Evolutionary conservation across 2,329 filamentous ascomycete genomes (phyloP), one percentile per base, ranked within the genome.

Genomic region (Neonectria hederae): DNA sequence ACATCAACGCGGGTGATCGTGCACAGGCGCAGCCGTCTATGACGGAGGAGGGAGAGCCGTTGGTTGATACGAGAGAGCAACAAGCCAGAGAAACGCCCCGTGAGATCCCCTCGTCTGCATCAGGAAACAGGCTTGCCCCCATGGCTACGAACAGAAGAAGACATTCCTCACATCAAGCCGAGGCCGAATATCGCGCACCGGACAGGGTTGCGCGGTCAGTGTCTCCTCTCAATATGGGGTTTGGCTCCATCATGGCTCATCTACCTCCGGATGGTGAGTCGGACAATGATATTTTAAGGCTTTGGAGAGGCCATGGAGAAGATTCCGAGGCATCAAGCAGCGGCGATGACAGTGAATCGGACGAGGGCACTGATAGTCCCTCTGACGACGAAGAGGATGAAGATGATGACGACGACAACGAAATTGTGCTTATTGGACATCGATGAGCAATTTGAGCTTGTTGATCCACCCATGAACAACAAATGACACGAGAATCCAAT

Each of bases 201-300:
- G 82, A 83, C 35, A 78, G 83, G 57, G 73, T 81, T 17, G 81
- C 82, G 10, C 77, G 82, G 43, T 85, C 83, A 17, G 77, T 83
- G 13, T 82, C 83, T 1, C 83, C 83, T 24, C 68, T 72, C 17
- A 75, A 69, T 19, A 64, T 72, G 46, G 69, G 69, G 6, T 66
- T 72, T 11, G 76, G 76, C 11, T 66, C 71, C 3, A 70, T 74
- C 17, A 63, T 73, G 48, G 62, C 72, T 17, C 69, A 74, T 28
- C 62, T 74, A 1, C 62, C 75, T n/a, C 73, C 74, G 8, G 76
- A 82, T 11, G 79, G 80, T 9, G 84, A 87, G 17, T 84, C 84
- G 0, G 83, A 86, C 19, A 82, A 83, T 9, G 87, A 88, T 59
- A 84, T 90, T 62, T 72, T 90, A 30, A 83, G 84, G 30, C 83